Conservation (phyloP, 768 basidiomycete genomes). For the Russula brevipes region DNA sequence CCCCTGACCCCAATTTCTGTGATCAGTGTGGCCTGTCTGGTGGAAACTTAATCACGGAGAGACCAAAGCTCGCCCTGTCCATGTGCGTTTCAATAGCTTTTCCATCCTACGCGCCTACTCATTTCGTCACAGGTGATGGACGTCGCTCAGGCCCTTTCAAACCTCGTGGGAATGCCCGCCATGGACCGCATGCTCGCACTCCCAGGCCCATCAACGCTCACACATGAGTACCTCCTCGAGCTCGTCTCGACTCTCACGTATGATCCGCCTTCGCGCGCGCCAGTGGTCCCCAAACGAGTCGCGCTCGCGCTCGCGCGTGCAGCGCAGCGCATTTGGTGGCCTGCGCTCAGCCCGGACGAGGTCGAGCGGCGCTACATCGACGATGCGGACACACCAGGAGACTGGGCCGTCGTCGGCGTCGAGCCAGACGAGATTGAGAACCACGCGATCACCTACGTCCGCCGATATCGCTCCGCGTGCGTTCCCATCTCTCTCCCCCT, state of each 20-base stretch:
- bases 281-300: constrained; percentile 68
- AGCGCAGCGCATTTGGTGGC: constrained; percentile 83
- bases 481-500: constrained; percentile 33
- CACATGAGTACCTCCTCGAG: constrained; percentile 73
- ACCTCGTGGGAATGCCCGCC: constrained; percentile 60
- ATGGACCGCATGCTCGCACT: constrained; percentile 67
- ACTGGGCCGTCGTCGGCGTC: constrained; percentile 82
- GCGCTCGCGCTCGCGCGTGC: constrained; percentile 60
- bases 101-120: constrained; percentile 2
- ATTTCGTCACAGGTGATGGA: constrained; percentile 67
- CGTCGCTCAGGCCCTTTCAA: constrained; percentile 87
- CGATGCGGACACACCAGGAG: constrained; percentile 67
- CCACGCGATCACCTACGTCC: constrained; percentile 83
- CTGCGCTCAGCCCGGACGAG: constrained; percentile 85
- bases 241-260: constrained; percentile 79
- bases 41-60: constrained; percentile 88
- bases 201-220: constrained; percentile 84
- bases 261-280: constrained; percentile 63
- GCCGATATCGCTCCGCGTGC: constrained; percentile 85
- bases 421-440: constrained; percentile 79
- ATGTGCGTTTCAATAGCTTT: constrained; percentile 50
- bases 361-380: constrained; percentile 82
- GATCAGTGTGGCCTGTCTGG: constrained; percentile 81
- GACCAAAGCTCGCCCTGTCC: constrained; percentile 86
- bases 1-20: constrained; percentile 11